Conservation (phyloP, 2,329 filamentous ascomycete genomes). For the Penicillium sp. region DNA sequence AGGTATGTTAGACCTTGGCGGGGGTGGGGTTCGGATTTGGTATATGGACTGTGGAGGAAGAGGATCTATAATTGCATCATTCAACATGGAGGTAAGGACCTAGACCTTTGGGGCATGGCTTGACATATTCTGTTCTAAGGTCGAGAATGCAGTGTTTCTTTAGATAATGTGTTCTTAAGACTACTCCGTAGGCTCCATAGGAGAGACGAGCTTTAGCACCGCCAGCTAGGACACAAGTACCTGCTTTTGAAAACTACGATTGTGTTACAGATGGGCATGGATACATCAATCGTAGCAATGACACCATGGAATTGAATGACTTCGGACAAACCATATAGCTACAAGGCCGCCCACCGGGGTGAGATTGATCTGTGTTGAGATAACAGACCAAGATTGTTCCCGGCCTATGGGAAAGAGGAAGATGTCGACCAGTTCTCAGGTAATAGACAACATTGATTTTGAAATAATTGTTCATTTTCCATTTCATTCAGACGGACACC, state of each 20-base stretch:
- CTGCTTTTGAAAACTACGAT: background rate
- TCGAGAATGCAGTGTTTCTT: background rate
- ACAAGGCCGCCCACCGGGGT: background rate
- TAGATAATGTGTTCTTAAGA: too few species aligned
- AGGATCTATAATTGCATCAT: background rate
- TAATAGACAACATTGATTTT: conserved; percentile 12
- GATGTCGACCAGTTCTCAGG: conserved; percentile 3
- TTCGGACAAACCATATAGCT: conserved; percentile 1
- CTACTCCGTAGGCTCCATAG: too few species aligned
- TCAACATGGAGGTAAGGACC: background rate
- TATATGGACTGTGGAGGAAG: conserved; percentile 1
- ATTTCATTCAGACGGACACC: conserved; percentile 42
- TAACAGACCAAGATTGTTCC: background rate
- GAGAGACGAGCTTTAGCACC: background rate
- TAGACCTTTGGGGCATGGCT: background rate
- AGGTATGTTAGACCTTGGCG: background rate
- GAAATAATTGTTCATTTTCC: conserved; percentile 41
- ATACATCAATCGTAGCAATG: background rate
- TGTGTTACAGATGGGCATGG: background rate
- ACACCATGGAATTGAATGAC: background rate
- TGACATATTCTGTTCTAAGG: background rate
- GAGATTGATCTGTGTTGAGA: background rate
- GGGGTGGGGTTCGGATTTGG: conserved; percentile 1
- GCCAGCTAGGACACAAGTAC: background rate
- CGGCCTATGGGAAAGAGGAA: background rate